Conservation (phyloP, 805 yeast genomes). For the Blastobotrys americana region DNA sequence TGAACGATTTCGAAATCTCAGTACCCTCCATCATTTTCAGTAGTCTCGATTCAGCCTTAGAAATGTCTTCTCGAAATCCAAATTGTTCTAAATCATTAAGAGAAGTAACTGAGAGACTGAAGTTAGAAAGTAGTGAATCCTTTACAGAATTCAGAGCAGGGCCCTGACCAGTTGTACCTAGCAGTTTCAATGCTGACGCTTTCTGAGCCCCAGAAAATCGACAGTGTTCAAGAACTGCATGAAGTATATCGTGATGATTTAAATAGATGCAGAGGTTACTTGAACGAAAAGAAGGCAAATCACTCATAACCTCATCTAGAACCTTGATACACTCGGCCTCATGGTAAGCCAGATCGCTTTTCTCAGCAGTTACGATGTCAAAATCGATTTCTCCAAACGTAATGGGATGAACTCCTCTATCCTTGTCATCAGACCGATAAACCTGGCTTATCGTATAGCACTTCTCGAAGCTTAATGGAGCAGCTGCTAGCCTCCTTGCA, state of each 20-base stretch:
- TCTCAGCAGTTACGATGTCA: slow-evolving; percentile 57
- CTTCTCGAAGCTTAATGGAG: slow-evolving; percentile 48
- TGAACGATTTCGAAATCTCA: slow-evolving; percentile 53
- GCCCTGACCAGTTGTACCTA: slow-evolving; percentile 73
- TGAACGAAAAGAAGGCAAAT: slow-evolving; percentile 60
- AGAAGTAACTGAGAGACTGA: slow-evolving; percentile 73
- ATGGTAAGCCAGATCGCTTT: slow-evolving; percentile 44
- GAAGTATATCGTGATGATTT: slow-evolving; percentile 76
- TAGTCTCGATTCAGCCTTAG: slow-evolving; percentile 53
- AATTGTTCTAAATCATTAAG: slow-evolving; percentile 74
- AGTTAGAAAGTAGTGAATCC: slow-evolving; percentile 50
- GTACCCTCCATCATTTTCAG: slow-evolving; percentile 69
- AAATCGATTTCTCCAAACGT: slow-evolving; percentile 77
- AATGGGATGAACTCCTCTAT: slow-evolving; percentile 61
- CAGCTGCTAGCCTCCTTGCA: slow-evolving; percentile 74
- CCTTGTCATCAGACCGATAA: slow-evolving; percentile 55
- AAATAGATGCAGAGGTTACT: slow-evolving; percentile 53
- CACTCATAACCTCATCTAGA: slow-evolving; percentile 60
- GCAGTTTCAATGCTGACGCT: slow-evolving; percentile 55
- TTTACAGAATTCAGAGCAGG: slow-evolving; percentile 54
- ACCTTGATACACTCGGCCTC: slow-evolving; percentile 89
- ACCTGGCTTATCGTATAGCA: slow-evolving; percentile 73
- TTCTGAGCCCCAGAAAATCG: slow-evolving; percentile 70
- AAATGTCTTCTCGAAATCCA: slow-evolving; percentile 65
- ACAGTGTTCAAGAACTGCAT: slow-evolving; percentile 72